These are phyloP conservation scores for Loxodes magnus DNA, from an alignment of 73 alveolate species.

Conservation along the genomic window DNA sequence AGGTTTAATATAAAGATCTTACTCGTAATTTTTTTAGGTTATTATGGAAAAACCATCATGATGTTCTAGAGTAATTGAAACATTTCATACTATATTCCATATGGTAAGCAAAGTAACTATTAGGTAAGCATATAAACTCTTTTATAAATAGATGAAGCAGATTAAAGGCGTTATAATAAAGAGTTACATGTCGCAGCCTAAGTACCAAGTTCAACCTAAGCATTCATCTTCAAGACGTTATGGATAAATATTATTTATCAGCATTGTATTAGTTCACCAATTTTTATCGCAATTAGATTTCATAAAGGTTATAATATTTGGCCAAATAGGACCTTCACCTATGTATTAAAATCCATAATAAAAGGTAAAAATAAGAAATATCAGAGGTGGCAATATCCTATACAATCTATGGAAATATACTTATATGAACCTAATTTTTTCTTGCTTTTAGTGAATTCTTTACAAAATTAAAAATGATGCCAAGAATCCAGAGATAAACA, in stretches of 20 bases:
- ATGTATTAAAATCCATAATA: neutral
- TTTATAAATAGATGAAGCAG: conserved; percentile 1
- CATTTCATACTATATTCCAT: neutral
- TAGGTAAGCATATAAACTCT: neutral
- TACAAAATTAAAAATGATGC: neutral
- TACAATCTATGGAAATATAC: neutral
- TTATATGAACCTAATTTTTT: neutral
- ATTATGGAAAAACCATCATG: too few relatives aligned
- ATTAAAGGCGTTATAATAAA: conserved; percentile 16
- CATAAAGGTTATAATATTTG: neutral
- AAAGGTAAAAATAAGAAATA: neutral
- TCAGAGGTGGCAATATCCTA: neutral
- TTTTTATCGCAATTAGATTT: conserved; percentile 1
- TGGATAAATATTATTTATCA: conserved; percentile 18
- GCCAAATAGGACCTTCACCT: conserved; percentile 20
- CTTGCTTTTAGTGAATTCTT: neutral
- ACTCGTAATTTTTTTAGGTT: too few relatives aligned
- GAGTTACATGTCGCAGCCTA: conserved; percentile 24
- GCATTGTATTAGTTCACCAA: conserved; percentile 28
- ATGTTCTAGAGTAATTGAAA: neutral
- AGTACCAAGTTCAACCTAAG: conserved; percentile 23
- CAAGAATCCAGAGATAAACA: conserved; percentile 1
- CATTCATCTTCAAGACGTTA: conserved; percentile 12
- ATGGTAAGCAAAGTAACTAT: too few relatives aligned
- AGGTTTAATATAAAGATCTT: too few relatives aligned